phyloP scores from a whole-genome alignment of 306 rosid species.

The Corylus heterophylla region DNA sequence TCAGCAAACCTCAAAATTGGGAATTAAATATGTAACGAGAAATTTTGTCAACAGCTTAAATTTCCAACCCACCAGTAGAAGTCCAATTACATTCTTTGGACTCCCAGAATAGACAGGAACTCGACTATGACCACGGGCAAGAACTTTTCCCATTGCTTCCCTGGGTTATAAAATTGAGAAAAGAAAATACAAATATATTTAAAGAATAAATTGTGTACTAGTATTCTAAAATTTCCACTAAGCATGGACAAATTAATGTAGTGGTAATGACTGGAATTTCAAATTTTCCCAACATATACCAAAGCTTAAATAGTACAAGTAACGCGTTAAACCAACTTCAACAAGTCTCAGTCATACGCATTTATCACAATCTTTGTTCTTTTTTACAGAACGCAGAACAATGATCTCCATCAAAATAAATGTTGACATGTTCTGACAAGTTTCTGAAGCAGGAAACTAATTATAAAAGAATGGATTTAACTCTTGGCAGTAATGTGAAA shows the following conservation, averaged over 20 bases:
- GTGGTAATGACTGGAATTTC: neutral
- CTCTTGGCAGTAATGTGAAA: neutral
- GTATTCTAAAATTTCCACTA: conserved; percentile 1
- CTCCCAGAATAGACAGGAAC: conserved; percentile 96
- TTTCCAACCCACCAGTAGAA: conserved; percentile 64
- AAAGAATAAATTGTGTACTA: neutral
- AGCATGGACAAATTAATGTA: neutral
- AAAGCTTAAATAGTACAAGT: neutral
- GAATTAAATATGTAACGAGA: neutral
- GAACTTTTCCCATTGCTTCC: conserved; percentile 98
- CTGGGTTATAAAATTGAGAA: conserved; percentile 38
- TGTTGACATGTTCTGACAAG: neutral
- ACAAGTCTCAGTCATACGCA: neutral
- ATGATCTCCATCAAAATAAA: neutral
- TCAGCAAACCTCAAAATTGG: conserved; percentile 1
- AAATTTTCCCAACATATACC: neutral
- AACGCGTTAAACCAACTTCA: neutral
- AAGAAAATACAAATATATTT: neutral
- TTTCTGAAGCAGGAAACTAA: neutral
- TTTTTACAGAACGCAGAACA: neutral
- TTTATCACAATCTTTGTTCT: neutral
- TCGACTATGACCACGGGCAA: conserved; percentile 97
- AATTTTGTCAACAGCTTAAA: conserved; percentile 19
- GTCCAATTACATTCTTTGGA: conserved; percentile 88
- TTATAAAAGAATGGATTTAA: neutral